Evolutionary conservation across 495 filamentous ascomycete genomes (phyloP).

Genomic region (Talaromyces trachyspermus): DNA sequence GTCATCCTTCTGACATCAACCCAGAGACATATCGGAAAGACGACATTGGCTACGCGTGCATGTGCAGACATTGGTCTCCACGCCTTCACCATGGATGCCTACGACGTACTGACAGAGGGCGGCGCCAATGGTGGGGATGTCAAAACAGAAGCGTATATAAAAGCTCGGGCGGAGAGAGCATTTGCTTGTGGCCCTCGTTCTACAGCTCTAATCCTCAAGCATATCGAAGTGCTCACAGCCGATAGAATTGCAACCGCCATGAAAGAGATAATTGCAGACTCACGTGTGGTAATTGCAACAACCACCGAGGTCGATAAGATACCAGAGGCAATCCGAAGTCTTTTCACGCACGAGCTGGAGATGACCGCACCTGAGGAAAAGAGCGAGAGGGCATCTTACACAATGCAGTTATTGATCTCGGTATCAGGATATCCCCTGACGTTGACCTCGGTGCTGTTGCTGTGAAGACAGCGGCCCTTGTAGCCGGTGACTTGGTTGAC

Average conservation of each 20-base stretch:
- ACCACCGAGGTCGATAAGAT: constrained; percentile 93
- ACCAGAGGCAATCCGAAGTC: constrained; percentile 75
- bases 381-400: constrained; percentile 83
- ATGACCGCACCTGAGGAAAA: constrained; percentile 85
- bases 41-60: constrained; percentile 63
- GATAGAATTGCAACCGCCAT: constrained; percentile 81
- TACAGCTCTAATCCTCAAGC: constrained; percentile 75
- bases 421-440: constrained; percentile 64
- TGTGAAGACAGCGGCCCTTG: constrained; percentile 90
- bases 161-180: constrained; percentile 79
- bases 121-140: constrained; percentile 81
- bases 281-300: constrained; percentile 80
- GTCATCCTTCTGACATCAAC: constrained; percentile 83
- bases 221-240: constrained; percentile 84
- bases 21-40: constrained; percentile 87
- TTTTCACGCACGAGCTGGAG: constrained; percentile 95
- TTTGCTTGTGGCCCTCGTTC: constrained; percentile 77
- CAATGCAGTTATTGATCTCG: constrained; percentile 66
- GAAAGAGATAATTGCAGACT: constrained; percentile 65
- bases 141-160: constrained; percentile 84
- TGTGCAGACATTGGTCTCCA: constrained; percentile 86
- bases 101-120: constrained; percentile 86
- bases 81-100: constrained; percentile 81
- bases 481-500: constrained; percentile 88
- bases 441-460: constrained; percentile 79